Evolutionary conservation across 257 asterid genomes (phyloP), one percentile per base, ranked within the genome.

Genomic region (Verbascum thapsus): DNA sequence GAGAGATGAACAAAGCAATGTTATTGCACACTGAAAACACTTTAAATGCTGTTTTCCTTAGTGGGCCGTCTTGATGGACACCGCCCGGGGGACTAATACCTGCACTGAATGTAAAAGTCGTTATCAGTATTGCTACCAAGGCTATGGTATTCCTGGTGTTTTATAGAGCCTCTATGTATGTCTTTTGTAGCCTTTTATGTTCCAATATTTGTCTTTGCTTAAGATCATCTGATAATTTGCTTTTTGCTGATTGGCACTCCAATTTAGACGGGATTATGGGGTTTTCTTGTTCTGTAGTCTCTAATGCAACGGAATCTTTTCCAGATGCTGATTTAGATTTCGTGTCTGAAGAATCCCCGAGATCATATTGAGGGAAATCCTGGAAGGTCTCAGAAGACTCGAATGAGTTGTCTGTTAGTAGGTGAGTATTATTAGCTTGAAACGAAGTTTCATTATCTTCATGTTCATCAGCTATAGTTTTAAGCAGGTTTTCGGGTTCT

Each of bases 61-160:
- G n/a, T 0, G 39, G 51, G 40, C 39, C 20, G 2, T 41, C 52
- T 12, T 58, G 64, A 9, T 58, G 20, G 1, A 59, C 65, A 2
- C 65, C 65, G 23, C 65, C 65, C 0, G 65, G 65, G 23, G 65
- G 65, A 41, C 6, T 59, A 6, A 41, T 10, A 1, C 65, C 53
- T 5, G 65, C 40, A 18, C 0, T 43, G 53, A 6, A 59, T 2
- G 64, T 12, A 23, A 58, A 40, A 3, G 65, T 59, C 12, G 65
- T 42, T 6, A 59, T 59, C 10, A 59, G 41, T 17, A 43, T 23
- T 10, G 65, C 53, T 7, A 59, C 65, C 20, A 59, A 18, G 41
- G 53, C 43, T 2, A 59, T 26, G 0, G 65, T 59, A 5, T 59
- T n/a, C 42, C 53, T 59, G 10, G 65, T 59, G n/a, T 43, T 59